Evolutionary conservation across 2,329 filamentous ascomycete genomes (phyloP), one percentile per base, ranked within the genome.

Genomic region (Ceratocystis smalleyi): DNA sequence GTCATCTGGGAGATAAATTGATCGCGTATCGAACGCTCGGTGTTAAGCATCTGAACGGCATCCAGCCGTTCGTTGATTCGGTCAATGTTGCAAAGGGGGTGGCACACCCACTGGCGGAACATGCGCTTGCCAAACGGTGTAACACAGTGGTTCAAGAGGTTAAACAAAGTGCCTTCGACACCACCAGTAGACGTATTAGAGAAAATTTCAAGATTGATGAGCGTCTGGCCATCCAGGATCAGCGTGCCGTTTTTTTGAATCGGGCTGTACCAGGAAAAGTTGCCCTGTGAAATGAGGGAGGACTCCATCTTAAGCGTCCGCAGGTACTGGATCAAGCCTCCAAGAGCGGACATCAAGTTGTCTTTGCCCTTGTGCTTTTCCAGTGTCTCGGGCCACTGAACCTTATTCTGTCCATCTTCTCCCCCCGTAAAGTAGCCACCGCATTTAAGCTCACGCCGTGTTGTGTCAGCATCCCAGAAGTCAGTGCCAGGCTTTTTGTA

Each of bases 201-300:
- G 69, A 99, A 99, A 4, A 99, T 83, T 72, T 99, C 94, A n/a
- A 99, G 84, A 71, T 99, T 99, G 78, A 95, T 95, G 69, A 99
- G 79, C 24, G 91, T 97, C 72, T 99, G 94, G 0, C 94, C 94
- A 70, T 99, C 94, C 0, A 99, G 81, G 8, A 99, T 87, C 55
- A 99, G 77, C 35, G 89, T 97, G 12, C 91, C 90, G 72, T 96
- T 95, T 71, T 87, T 87, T 64, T 84, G 83, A 62, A 99, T 97
- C 0, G 94, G 94, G 71, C 88, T 91, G 73, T 99, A 99, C 80
- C 85, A 87, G 62, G 85, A 83, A 71, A 99, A 96, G 72, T 95
- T 96, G 68, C 89, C 87, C 69, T 96, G 88, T 0, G 90, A 95
- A 51, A 99, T 79, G 5, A 97, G 78, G 64, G 88, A 89, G 19